phyloP scores from a whole-genome alignment of 208 protist species.

The Trypanosoma lewisi region DNA sequence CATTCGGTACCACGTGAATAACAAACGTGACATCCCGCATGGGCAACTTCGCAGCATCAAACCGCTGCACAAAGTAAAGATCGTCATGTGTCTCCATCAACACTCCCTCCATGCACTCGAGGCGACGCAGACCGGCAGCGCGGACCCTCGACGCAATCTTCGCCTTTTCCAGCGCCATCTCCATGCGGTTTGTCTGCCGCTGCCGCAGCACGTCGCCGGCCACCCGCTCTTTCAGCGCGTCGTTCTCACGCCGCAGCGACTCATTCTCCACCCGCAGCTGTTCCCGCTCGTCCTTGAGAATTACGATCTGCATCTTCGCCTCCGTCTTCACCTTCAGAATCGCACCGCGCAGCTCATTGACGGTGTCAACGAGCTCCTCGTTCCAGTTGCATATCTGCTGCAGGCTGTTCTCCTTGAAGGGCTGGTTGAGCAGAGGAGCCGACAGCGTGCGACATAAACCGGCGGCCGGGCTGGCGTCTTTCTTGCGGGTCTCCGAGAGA shows the following conservation, averaged over 20 bases:
- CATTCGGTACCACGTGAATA: slow-evolving; percentile 63
- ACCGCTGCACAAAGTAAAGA: slow-evolving; percentile 69
- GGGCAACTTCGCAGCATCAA: slow-evolving; percentile 60
- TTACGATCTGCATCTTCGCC: slow-evolving; percentile 45
- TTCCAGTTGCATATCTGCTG: slow-evolving; percentile 58
- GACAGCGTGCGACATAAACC: background rate
- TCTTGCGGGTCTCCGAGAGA: slow-evolving; percentile 1
- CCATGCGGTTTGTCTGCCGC: slow-evolving; percentile 65
- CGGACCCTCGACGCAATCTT: slow-evolving; percentile 55
- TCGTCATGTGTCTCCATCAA: slow-evolving; percentile 88
- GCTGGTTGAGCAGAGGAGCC: slow-evolving; percentile 16
- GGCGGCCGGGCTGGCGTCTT: background rate
- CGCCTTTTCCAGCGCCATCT: slow-evolving; percentile 61
- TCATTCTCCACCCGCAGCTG: slow-evolving; percentile 33
- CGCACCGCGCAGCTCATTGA: slow-evolving; percentile 52
- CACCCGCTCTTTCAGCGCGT: slow-evolving; percentile 65
- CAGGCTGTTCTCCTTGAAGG: slow-evolving; percentile 27
- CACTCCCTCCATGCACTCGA: slow-evolving; percentile 65
- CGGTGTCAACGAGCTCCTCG: slow-evolving; percentile 54
- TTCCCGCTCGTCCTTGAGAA: slow-evolving; percentile 44
- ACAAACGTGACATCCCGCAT: slow-evolving; percentile 81
- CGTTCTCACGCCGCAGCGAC: slow-evolving; percentile 50
- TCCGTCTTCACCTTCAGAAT: slow-evolving; percentile 58
- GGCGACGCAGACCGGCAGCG: slow-evolving; percentile 48
- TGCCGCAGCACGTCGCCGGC: slow-evolving; percentile 73